phyloP scores from a whole-genome alignment of 495 filamentous ascomycete genomes.

The Recurvomyces mirabilis region DNA sequence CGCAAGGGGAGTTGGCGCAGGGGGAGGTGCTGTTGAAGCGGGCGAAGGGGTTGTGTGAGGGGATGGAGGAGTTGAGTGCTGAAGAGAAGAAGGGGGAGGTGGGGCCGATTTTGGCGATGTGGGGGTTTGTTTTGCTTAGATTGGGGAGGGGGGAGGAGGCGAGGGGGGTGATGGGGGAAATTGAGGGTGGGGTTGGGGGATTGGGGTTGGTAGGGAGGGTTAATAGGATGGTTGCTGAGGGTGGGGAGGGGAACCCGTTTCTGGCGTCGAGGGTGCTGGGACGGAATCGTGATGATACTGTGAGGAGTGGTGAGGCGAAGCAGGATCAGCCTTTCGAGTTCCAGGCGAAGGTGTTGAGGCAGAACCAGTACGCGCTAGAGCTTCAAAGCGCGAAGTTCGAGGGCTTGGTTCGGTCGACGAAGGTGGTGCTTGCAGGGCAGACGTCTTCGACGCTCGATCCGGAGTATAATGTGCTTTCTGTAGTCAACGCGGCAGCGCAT shows the following conservation, averaged over 20 bases:
- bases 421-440: constrained; percentile 43
- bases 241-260: constrained; percentile 59
- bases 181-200: constrained; percentile 50
- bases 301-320: too few species aligned
- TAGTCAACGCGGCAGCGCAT: constrained; percentile 70
- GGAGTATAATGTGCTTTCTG: constrained; percentile 52
- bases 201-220: constrained; percentile 61
- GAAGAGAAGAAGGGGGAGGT: constrained; percentile 77
- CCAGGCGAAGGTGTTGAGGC: constrained; percentile 55
- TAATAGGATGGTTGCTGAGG: constrained; percentile 55
- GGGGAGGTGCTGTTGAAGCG: constrained; percentile 71
- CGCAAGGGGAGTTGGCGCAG: constrained; percentile 61
- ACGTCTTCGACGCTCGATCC: constrained; percentile 46
- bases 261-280: constrained; percentile 55
- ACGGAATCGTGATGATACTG: constrained; percentile 24
- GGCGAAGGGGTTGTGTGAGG: constrained; percentile 74
- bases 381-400: constrained; percentile 68
- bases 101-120: constrained; percentile 75
- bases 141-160: constrained; percentile 69
- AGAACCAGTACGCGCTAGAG: constrained; percentile 60
- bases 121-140: constrained; percentile 64
- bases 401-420: constrained; percentile 58
- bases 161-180: constrained; percentile 53
- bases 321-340: constrained; percentile 67
- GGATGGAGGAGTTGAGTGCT: constrained; percentile 66